Percentiles rank a stretch among this genome's conserved stretches.
phyloP scores from a whole-genome alignment of 2,329 filamentous ascomycete species.

The Dryadomyces quercus-mongolicae region DNA sequence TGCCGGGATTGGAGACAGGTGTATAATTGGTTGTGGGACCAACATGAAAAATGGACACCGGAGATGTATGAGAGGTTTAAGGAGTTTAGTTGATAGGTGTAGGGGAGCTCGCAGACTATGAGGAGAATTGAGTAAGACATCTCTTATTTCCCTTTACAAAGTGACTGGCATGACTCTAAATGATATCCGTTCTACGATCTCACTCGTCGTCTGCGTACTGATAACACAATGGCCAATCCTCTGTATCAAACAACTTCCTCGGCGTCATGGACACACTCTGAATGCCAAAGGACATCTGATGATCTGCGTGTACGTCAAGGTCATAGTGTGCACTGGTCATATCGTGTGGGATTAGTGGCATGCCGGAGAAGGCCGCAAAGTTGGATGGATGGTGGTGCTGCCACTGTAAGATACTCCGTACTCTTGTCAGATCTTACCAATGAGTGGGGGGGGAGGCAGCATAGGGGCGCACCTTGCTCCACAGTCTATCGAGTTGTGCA shows the following conservation, averaged over 20 bases:
- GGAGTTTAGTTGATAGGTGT: neutral
- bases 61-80: neutral
- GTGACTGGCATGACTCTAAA: too few relatives aligned
- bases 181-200: too few relatives aligned
- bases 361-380: constrained; percentile 1
- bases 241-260: neutral
- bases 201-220: neutral
- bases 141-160: too few relatives aligned
- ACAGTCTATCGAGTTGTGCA: constrained; percentile 1
- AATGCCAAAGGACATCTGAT: neutral
- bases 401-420: too few relatives aligned
- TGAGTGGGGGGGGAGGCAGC: too few relatives aligned
- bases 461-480: neutral
- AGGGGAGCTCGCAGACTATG: too few relatives aligned
- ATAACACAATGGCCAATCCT: constrained; percentile 1
- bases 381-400: constrained; percentile 1
- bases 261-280: neutral
- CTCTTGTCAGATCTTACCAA: too few relatives aligned
- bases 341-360: neutral
- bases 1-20: constrained; percentile 3
- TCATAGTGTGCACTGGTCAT: neutral
- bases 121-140: too few relatives aligned
- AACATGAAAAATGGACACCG: neutral
- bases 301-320: neutral
- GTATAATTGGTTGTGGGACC: neutral